Evolutionary conservation across 228 moss, liverwort and hornwort genomes (phyloP).

Genomic region (Sphagnum magellanicum): DNA sequence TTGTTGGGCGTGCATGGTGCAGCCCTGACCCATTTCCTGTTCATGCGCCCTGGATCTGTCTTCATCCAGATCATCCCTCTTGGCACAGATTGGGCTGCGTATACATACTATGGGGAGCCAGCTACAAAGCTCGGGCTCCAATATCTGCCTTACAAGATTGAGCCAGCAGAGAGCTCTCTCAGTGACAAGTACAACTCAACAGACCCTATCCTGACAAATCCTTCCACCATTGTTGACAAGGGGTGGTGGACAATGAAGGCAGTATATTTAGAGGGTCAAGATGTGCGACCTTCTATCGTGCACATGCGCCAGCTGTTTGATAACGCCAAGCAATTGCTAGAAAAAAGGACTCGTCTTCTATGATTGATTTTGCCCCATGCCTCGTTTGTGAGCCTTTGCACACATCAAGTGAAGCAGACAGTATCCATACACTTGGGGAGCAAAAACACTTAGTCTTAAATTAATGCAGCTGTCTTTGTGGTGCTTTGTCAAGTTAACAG

Average conservation of each 20-base stretch:
- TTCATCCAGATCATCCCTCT: slow-evolving; percentile 81
- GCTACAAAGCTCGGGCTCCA: slow-evolving; percentile 59
- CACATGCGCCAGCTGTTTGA: slow-evolving; percentile 24
- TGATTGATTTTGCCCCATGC: too few species aligned
- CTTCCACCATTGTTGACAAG: slow-evolving; percentile 35
- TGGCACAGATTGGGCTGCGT: slow-evolving; percentile 84
- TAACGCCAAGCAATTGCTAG: slow-evolving; percentile 18
- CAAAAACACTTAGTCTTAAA: too few species aligned
- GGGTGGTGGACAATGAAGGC: slow-evolving; percentile 74
- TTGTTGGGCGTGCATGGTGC: slow-evolving; percentile 91
- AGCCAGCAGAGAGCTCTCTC: slow-evolving; percentile 60
- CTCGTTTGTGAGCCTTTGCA: too few species aligned
- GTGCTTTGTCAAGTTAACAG: too few species aligned
- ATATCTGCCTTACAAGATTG: slow-evolving; percentile 66
- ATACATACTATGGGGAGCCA: slow-evolving; percentile 71
- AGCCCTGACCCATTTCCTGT: slow-evolving; percentile 86
- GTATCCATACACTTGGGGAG: too few species aligned
- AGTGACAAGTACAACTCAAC: slow-evolving; percentile 41
- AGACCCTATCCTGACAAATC: slow-evolving; percentile 57
- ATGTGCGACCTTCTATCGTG: slow-evolving; percentile 41
- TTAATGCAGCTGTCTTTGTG: too few species aligned
- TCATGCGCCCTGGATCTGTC: slow-evolving; percentile 76
- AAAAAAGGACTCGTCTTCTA: neutral
- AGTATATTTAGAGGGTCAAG: slow-evolving; percentile 60
- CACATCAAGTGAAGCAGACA: too few species aligned